These are phyloP conservation scores for Epichloe gansuensis DNA, from an alignment of 2,329 filamentous ascomycete genomes.

Conservation along the genomic window DNA sequence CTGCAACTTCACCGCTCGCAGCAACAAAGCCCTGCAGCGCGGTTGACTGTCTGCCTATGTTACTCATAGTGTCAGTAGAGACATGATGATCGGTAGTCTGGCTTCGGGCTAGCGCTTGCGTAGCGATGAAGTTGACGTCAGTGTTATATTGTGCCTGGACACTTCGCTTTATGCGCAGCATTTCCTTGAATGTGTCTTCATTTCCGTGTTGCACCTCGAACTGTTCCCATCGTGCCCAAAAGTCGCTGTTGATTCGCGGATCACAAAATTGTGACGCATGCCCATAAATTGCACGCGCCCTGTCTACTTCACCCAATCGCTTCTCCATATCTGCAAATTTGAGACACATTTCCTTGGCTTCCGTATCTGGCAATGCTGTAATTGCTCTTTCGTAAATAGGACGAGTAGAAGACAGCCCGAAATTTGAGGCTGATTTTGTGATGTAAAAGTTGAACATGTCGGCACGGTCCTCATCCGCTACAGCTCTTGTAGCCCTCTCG, in stretches of 20 bases:
- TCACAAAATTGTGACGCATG: constrained; percentile 97
- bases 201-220: constrained; percentile 98
- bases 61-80: constrained; percentile 72
- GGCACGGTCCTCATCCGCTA: constrained; percentile 84
- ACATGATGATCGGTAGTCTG: constrained; percentile 45
- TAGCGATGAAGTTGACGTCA: constrained; percentile 96
- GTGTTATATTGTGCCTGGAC: constrained; percentile 98
- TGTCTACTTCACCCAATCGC: constrained; percentile 81
- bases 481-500: constrained; percentile 87
- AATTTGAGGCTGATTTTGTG: constrained; percentile 95
- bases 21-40: constrained; percentile 87
- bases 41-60: constrained; percentile 73
- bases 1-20: constrained; percentile 61
- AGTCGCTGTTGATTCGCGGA: constrained; percentile 73
- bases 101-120: constrained; percentile 76
- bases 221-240: constrained; percentile 94
- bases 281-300: constrained; percentile 87
- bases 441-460: constrained; percentile 99
- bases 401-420: constrained; percentile 85
- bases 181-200: constrained; percentile 98
- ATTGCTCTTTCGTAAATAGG: constrained; percentile 96
- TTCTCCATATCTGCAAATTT: constrained; percentile 98
- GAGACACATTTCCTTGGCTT: constrained; percentile 95
- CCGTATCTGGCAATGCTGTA: constrained; percentile 77
- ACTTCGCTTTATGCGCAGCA: constrained; percentile 93